Percentiles rank a stretch among this genome's conserved stretches.
Conservation (phyloP, 2,329 filamentous ascomycete genomes). For the Metarhizium album region DNA sequence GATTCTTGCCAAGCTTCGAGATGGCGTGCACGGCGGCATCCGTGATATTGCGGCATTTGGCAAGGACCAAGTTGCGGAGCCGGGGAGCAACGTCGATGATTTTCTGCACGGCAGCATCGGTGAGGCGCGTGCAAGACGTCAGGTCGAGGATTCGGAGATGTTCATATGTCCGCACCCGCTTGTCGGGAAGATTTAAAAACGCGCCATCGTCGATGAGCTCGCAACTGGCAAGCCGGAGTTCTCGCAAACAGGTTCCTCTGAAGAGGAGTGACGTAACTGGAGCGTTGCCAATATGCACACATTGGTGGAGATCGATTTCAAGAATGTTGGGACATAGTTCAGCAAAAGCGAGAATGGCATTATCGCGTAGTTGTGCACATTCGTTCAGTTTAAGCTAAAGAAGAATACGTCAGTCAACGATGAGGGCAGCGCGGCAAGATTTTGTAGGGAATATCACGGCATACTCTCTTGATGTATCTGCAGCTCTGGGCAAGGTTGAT, state of each 20-base stretch:
- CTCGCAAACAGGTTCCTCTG: conserved; percentile 73
- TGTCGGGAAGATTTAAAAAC: conserved; percentile 65
- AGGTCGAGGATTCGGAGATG: conserved; percentile 87
- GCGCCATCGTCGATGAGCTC: conserved; percentile 76
- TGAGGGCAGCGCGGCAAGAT: background rate
- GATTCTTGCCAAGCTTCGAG: conserved; percentile 80
- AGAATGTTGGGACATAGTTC: conserved; percentile 83
- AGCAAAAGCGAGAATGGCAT: conserved; percentile 75
- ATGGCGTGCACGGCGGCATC: conserved; percentile 83
- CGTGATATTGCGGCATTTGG: conserved; percentile 89
- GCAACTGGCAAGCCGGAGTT: conserved; percentile 80
- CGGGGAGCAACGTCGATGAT: conserved; percentile 81
- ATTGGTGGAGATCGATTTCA: conserved; percentile 90
- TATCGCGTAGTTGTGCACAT: conserved; percentile 74
- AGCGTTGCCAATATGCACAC: conserved; percentile 67
- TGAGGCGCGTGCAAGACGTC: conserved; percentile 75
- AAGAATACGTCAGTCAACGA: background rate
- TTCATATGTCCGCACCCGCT: conserved; percentile 54
- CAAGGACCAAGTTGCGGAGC: conserved; percentile 82
- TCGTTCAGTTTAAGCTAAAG: conserved; percentile 83
- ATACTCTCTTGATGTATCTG: conserved; percentile 73
- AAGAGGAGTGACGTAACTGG: conserved; percentile 73
- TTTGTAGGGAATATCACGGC: conserved; percentile 17
- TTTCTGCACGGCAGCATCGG: conserved; percentile 76
- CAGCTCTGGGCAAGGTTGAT: conserved; percentile 71